These are phyloP conservation scores for Ophiosphaerella narmari DNA, from an alignment of 2,329 filamentous ascomycete species.

Conservation along the genomic window DNA sequence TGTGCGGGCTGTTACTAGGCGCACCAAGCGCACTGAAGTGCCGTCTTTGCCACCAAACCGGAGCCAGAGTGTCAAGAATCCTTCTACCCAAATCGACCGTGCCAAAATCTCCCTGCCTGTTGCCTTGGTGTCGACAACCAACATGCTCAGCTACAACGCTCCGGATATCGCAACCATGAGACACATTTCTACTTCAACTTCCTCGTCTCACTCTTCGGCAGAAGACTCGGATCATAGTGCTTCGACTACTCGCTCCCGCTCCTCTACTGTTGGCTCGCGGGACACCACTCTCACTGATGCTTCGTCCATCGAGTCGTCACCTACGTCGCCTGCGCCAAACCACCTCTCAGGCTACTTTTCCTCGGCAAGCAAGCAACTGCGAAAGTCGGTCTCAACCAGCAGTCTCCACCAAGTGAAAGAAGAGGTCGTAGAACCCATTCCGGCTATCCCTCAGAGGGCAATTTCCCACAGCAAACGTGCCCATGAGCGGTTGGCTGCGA, in stretches of 20 bases:
- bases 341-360: constrained; percentile 64
- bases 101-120: constrained; percentile 85
- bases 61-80: constrained; percentile 53
- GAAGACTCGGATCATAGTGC: constrained; percentile 73
- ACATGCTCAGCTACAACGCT: constrained; percentile 93
- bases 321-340: constrained; percentile 59
- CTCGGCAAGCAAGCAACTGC: constrained; percentile 52
- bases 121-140: constrained; percentile 89
- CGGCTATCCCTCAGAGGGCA: constrained; percentile 75
- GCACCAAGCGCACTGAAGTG: constrained; percentile 61
- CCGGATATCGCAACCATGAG: constrained; percentile 68
- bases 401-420: constrained; percentile 36
- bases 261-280: constrained; percentile 56
- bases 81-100: constrained; percentile 57
- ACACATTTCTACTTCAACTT: constrained; percentile 56
- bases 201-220: constrained; percentile 61
- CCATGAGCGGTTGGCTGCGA: constrained; percentile 73
- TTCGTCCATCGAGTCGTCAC: constrained; percentile 55
- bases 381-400: constrained; percentile 47
- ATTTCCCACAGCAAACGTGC: constrained; percentile 89
- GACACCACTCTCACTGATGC: constrained; percentile 70
- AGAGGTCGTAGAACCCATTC: constrained; percentile 53
- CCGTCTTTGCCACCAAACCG: constrained; percentile 39
- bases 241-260: constrained; percentile 50
- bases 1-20: constrained; percentile 73